A percentile compares a stretch with the other conserved stretches of the same genome.
Evolutionary conservation across 2,329 filamentous ascomycete species (phyloP).

Genomic region (Penicillium sp.): DNA sequence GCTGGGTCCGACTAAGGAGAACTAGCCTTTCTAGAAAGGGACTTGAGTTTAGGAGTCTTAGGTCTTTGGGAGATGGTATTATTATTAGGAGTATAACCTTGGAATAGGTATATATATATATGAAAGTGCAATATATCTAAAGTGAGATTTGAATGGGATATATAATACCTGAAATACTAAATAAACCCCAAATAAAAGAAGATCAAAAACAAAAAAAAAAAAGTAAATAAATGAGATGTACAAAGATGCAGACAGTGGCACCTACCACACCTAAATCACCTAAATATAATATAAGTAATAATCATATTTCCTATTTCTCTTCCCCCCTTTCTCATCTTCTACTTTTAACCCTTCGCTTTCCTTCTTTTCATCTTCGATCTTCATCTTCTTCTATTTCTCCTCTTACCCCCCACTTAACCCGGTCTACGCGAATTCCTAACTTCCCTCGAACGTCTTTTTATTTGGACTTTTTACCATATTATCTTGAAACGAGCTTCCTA

Average conservation of each 20-base stretch:
- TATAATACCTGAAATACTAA: not conserved
- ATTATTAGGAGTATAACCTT: not conserved
- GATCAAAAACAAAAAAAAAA: not conserved
- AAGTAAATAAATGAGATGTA: constrained; percentile 21
- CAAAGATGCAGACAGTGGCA: constrained; percentile 17
- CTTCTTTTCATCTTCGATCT: not conserved
- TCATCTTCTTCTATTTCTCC: not conserved
- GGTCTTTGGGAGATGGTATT: not conserved
- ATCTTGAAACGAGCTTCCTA: not conserved
- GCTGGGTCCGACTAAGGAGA: constrained; percentile 23
- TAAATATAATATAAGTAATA: constrained; percentile 6
- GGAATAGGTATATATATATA: not conserved
- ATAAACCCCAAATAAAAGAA: not conserved
- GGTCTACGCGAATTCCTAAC: not conserved
- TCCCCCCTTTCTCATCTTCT: constrained; percentile 8
- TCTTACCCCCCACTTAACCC: not conserved
- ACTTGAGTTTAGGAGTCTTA: constrained; percentile 1
- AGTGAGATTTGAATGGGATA: not conserved
- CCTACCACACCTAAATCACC: constrained; percentile 29
- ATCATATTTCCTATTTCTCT: constrained; percentile 1
- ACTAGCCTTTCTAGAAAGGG: constrained; percentile 12
- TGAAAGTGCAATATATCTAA: not conserved
- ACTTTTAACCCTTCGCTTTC: constrained; percentile 4
- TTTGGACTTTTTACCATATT: not conserved
- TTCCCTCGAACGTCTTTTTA: not conserved